Percentiles rank a stretch among this genome's conserved stretches.
Conservation (phyloP, 495 filamentous ascomycete genomes). For the Melanomma pulvis-pyrius region DNA sequence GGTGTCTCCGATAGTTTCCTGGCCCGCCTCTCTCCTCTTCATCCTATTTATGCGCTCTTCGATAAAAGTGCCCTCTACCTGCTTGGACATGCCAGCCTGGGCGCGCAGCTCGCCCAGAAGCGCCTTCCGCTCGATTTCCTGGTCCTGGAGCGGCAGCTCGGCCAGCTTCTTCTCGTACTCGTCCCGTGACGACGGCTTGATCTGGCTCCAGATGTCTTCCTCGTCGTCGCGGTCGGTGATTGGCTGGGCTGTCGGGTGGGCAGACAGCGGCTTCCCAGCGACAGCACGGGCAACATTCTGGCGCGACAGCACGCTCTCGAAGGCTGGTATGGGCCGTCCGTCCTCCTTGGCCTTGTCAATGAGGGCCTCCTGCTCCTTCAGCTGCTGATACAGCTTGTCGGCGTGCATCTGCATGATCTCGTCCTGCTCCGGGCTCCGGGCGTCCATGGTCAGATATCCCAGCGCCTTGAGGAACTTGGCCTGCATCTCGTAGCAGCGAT, state of each 20-base stretch:
- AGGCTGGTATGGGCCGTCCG: slow-evolving; percentile 35
- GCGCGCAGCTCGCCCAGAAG: slow-evolving; percentile 42
- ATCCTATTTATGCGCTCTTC: slow-evolving; percentile 40
- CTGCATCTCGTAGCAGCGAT: slow-evolving; percentile 82
- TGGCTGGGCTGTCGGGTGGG: too few species aligned
- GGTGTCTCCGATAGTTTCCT: slow-evolving; percentile 44
- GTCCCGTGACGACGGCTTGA: slow-evolving; percentile 34
- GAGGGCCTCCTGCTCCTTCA: slow-evolving; percentile 74
- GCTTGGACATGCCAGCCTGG: slow-evolving; percentile 34
- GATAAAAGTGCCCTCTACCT: slow-evolving; percentile 34
- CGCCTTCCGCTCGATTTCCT: slow-evolving; percentile 42
- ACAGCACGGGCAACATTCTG: slow-evolving; percentile 25
- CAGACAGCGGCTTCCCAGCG: slow-evolving; percentile 5
- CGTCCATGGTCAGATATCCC: slow-evolving; percentile 75
- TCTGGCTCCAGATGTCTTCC: slow-evolving; percentile 26
- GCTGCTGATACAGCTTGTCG: slow-evolving; percentile 81
- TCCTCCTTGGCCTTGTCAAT: slow-evolving; percentile 64
- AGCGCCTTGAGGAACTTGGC: slow-evolving; percentile 85
- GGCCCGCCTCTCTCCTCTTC: slow-evolving; percentile 42
- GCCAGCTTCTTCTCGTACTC: slow-evolving; percentile 40
- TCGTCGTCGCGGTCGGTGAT: not conserved
- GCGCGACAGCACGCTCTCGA: slow-evolving; percentile 37
- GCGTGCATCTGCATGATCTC: slow-evolving; percentile 96
- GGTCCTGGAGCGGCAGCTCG: slow-evolving; percentile 35
- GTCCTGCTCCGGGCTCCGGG: slow-evolving; percentile 68